These are phyloP conservation scores for Penicillium janthinellum DNA, from an alignment of 2,329 filamentous ascomycete species.

Conservation along the genomic window DNA sequence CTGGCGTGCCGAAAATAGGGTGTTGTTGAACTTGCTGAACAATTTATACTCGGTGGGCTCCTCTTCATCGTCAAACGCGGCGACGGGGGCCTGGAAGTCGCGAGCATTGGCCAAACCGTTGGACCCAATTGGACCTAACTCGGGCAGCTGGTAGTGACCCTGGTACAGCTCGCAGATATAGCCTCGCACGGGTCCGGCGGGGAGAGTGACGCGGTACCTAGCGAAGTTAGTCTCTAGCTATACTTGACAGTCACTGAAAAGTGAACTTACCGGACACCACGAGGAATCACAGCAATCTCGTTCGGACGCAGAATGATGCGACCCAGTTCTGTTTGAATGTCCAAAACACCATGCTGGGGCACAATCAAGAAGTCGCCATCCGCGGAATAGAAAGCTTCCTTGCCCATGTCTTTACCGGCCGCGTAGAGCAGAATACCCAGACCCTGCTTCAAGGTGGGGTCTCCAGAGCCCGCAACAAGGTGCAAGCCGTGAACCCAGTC, in stretches of 20 bases:
- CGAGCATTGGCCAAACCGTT: constrained; percentile 73
- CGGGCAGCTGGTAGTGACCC: constrained; percentile 70
- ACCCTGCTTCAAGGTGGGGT: constrained; percentile 76
- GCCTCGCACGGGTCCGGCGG: constrained; percentile 64
- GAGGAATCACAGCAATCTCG: constrained; percentile 75
- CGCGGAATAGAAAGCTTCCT: constrained; percentile 78
- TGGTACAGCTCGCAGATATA: constrained; percentile 77
- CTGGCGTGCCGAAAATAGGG: constrained; percentile 67
- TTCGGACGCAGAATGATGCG: constrained; percentile 73
- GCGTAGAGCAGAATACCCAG: constrained; percentile 80
- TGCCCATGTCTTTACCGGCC: constrained; percentile 76
- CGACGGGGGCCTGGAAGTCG: constrained; percentile 74
- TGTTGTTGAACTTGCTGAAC: constrained; percentile 67
- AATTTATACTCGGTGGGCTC: constrained; percentile 55
- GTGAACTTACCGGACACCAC: constrained; percentile 61
- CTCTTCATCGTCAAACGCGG: constrained; percentile 65
- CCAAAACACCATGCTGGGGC: constrained; percentile 70
- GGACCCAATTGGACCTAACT: constrained; percentile 72
- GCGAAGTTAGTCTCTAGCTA: background rate
- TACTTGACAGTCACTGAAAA: background rate
- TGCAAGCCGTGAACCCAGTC: constrained; percentile 71
- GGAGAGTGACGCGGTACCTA: constrained; percentile 68
- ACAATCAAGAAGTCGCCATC: constrained; percentile 80
- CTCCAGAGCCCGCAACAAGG: constrained; percentile 75
- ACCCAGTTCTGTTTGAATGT: constrained; percentile 77